A percentile compares a stretch with the other conserved stretches of the same genome.
Evolutionary conservation across 2,329 filamentous ascomycete species (phyloP).

Genomic region (Diplodia intermedia): DNA sequence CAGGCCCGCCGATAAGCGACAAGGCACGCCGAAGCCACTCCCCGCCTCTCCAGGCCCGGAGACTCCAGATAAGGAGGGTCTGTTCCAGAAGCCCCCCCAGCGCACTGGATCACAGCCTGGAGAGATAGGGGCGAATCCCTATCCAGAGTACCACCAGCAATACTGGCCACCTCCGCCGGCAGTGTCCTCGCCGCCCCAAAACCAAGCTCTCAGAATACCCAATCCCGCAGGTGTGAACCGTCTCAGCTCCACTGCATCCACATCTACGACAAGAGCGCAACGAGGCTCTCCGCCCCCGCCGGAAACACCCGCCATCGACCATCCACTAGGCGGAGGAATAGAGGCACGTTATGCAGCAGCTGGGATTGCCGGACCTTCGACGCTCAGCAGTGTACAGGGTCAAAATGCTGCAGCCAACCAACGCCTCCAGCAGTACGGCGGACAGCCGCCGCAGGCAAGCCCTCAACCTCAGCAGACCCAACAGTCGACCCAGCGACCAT

Average conservation of each 20-base stretch:
- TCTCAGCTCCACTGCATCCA: constrained; percentile 84
- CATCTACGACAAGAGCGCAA: constrained; percentile 88
- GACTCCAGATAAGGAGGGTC: constrained; percentile 75
- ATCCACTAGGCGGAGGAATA: constrained; percentile 79
- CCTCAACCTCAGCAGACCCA: constrained; percentile 51
- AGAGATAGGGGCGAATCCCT: constrained; percentile 55
- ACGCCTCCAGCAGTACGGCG: constrained; percentile 75
- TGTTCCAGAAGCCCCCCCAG: constrained; percentile 72
- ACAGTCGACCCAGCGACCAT: constrained; percentile 68
- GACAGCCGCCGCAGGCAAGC: constrained; percentile 54
- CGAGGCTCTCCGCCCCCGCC: constrained; percentile 93
- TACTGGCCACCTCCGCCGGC: constrained; percentile 62
- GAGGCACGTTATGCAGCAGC: constrained; percentile 90
- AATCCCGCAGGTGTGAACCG: constrained; percentile 64
- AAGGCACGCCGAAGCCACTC: constrained; percentile 83
- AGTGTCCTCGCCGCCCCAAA: constrained; percentile 37
- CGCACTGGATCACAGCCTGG: constrained; percentile 42
- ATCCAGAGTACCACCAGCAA: constrained; percentile 64
- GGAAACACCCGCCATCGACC: constrained; percentile 79
- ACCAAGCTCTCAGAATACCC: constrained; percentile 56
- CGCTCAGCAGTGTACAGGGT: constrained; percentile 74
- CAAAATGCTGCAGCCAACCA: constrained; percentile 84
- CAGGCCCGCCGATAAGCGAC: constrained; percentile 77
- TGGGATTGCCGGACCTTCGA: constrained; percentile 85
- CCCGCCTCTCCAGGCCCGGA: constrained; percentile 82